Base-by-base conservation (phyloP, 2,329 filamentous ascomycete species). In the Diaporthe ilicicola region DNA sequence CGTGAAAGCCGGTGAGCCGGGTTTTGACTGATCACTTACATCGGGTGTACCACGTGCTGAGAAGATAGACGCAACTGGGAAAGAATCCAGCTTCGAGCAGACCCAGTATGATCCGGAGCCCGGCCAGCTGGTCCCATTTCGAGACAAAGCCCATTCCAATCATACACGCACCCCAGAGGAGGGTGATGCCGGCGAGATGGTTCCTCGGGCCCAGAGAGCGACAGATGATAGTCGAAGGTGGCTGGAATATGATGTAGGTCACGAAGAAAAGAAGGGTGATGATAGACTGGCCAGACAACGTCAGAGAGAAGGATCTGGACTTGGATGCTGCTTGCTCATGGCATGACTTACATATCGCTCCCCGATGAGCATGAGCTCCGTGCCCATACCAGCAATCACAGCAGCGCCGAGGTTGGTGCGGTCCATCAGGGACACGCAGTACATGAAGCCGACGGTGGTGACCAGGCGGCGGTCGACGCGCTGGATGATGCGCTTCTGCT, bases 341-440 rank as follows among this genome's bases (percentile, higher is more conserved):
- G 68, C 19, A 7, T 4, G 61, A 74, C 82, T 75, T 69, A 85
- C 84, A 59, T 86, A 87, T 77, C 84, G 82, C 66, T 83, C 82
- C 7, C 82, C 83, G 1, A 82, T 77, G 6, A 90, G 79, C 3
- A 76, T 56, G 32, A 90, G 79, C 59, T 89, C 88, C 1, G 73
- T 73, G 19, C 77, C 76, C 86, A 89, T 88, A 66, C 88, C 93
- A 24, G 93, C 93, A 78, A 95, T 91, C 55, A 89, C 89, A 50
- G 92, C 93, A 27, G 89, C 85, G n/a, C 89, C 89, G 78, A 95
- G 82, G 79, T 95, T 95, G 2, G 92, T 94, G 39, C 93, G 86
- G 77, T 96, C 93, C 89, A 95, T 93, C 71, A 95, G 82, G 74
- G 88, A 92, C 75, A 93, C 85, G 78, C 92, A 93, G 80, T 95